Evolutionary conservation across 148 eudicot species (phyloP), one percentile per base, ranked within the genome.

Genomic region (Suaeda aralocaspica): DNA sequence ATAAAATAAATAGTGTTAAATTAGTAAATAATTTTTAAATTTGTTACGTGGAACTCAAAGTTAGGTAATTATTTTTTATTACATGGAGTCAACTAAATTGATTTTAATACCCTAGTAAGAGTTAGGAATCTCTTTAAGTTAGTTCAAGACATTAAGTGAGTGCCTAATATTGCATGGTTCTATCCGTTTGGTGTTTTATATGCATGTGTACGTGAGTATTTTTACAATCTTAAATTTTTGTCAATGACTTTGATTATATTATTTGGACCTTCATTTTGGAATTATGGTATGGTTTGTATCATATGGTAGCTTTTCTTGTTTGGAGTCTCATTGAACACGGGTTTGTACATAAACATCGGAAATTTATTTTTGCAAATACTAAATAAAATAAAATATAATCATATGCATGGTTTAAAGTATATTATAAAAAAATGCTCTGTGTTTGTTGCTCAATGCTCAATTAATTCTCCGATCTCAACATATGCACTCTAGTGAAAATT

Each of bases 161-260:
- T 19, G 58, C 74, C 74, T 61, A 33, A 50, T 29, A 30, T 71
- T 24, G 34, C 57, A 61, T 61, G 74, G 48, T 25, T 61, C 61
- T 71, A 61, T 71, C 67, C 68, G 9, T 50, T 71, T 61, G 74
- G 59, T n/a, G n/a, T n/a, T 61, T 31, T 46, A 15, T 71, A 49
- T 49, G 22, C 51, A 42, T 49, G 74, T 24, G 33, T 71, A 33
- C 29, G n/a, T 53, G 7, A 67, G 34, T 14, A 10, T 30, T 67
- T 21, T 14, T 51, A 41, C 26, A 25, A 10, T 7, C 6, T n/a
- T 58, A 4, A 18, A 8, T 11, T 3, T 60, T 60, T 19, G 2
- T n/a, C 48, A 63, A 63, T 7, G 24, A 24, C 49, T 18, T 65
- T 68, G 31, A 68, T 68, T 50, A 49, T 36, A 36, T 3, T 8